Conservation (phyloP, 495 filamentous ascomycete species). For the Hyaloscypha finlandica region DNA sequence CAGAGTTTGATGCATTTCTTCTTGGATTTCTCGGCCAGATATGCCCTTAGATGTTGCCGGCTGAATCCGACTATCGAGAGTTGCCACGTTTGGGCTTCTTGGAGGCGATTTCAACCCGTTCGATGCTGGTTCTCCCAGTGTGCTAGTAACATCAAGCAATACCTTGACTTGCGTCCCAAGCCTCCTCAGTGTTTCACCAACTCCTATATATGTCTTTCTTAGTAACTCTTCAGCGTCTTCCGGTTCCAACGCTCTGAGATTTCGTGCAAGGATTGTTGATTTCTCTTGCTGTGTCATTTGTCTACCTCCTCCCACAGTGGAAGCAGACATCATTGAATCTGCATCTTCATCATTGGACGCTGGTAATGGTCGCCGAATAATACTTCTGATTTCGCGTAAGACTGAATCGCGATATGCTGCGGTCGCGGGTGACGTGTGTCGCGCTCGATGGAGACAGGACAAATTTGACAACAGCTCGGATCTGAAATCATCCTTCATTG, state of each 20-base stretch:
- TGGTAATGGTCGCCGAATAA: slow-evolving; percentile 84
- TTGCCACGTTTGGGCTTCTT: slow-evolving; percentile 35
- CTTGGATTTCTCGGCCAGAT: slow-evolving; percentile 53
- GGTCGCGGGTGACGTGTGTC: slow-evolving; percentile 75
- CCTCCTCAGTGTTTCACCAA: slow-evolving; percentile 83
- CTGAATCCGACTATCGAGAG: slow-evolving; percentile 26
- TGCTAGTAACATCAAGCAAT: slow-evolving; percentile 91
- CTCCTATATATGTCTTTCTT: slow-evolving; percentile 76
- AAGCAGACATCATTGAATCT: slow-evolving; percentile 85
- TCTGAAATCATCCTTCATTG: slow-evolving; percentile 67
- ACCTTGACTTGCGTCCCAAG: slow-evolving; percentile 91
- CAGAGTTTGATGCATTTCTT: slow-evolving; percentile 80
- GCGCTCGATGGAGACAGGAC: slow-evolving; percentile 75
- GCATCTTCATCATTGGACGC: slow-evolving; percentile 92
- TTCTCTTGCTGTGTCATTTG: slow-evolving; percentile 83
- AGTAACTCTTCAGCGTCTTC: slow-evolving; percentile 87
- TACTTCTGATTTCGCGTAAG: slow-evolving; percentile 79
- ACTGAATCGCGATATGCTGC: slow-evolving; percentile 85
- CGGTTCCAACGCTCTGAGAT: slow-evolving; percentile 80
- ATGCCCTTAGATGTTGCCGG: slow-evolving; percentile 1
- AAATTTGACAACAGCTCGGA: slow-evolving; percentile 66
- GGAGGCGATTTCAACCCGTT: slow-evolving; percentile 44
- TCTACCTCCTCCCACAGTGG: slow-evolving; percentile 71
- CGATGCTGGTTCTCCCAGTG: slow-evolving; percentile 43
- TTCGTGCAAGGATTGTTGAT: slow-evolving; percentile 85